Evolutionary conservation across 2,329 filamentous ascomycete species (phyloP).

Genomic region (Raffaelea deltoideospora): DNA sequence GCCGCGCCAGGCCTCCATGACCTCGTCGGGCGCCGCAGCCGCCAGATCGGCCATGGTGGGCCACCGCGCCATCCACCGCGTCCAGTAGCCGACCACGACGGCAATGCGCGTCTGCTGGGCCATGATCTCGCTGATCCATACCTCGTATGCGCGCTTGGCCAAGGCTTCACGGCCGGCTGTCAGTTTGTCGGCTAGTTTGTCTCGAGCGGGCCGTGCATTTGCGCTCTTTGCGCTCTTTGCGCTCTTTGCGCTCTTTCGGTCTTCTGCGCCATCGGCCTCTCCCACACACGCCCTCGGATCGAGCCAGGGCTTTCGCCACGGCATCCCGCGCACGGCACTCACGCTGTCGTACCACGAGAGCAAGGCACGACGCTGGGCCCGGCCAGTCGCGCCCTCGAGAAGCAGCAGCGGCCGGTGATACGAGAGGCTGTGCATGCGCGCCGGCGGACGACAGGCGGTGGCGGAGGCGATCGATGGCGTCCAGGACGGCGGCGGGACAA

Average conservation of each 20-base stretch:
- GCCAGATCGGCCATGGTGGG: constrained; percentile 42
- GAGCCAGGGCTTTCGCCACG: constrained; percentile 44
- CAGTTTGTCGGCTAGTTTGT: too few relatives aligned
- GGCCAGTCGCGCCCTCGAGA: too few relatives aligned
- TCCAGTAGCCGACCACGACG: constrained; percentile 48
- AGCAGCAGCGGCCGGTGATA: constrained; percentile 37
- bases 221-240: too few relatives aligned
- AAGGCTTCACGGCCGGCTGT: constrained; percentile 16
- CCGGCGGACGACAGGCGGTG: constrained; percentile 11
- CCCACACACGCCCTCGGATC: constrained; percentile 19
- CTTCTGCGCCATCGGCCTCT: neutral
- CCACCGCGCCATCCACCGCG: constrained; percentile 45
- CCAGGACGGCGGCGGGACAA: neutral
- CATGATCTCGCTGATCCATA: constrained; percentile 55
- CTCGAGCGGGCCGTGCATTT: too few relatives aligned
- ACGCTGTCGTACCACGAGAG: constrained; percentile 37
- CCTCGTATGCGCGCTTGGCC: constrained; percentile 44
- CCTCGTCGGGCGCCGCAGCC: constrained; percentile 35
- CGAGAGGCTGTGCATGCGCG: constrained; percentile 18
- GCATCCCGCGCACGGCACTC: constrained; percentile 34
- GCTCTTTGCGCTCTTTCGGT: too few relatives aligned
- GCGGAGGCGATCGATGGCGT: too few relatives aligned
- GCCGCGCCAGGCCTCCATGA: constrained; percentile 43
- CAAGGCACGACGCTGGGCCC: constrained; percentile 21
- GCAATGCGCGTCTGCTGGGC: constrained; percentile 50